A percentile compares a stretch with the other conserved stretches of the same genome.
Conservation (phyloP, 148 eudicot species). For the Dysphania ambrosioides region DNA sequence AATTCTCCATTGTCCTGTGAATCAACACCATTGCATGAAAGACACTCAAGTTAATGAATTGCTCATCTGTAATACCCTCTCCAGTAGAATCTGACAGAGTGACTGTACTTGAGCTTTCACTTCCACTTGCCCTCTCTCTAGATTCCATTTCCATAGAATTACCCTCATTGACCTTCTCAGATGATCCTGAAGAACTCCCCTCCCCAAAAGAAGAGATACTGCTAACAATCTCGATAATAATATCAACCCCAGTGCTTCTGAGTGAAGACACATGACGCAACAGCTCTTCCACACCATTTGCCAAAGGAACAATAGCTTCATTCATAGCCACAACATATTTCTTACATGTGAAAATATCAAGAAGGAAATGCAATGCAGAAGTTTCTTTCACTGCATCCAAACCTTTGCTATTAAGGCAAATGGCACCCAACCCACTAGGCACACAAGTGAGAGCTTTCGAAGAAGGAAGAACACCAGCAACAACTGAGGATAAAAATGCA, state of each 20-base stretch:
- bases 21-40: conserved; percentile 94
- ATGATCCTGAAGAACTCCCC: conserved; percentile 32
- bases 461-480: conserved; percentile 77
- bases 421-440: conserved; percentile 93
- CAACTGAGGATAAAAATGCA: conserved; percentile 77
- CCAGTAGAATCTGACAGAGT: conserved; percentile 38
- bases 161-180: conserved; percentile 41
- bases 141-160: conserved; percentile 76
- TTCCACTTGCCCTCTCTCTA: conserved; percentile 58
- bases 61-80: conserved; percentile 64
- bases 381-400: conserved; percentile 83
- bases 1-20: conserved; percentile 92
- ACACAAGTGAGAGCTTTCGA: conserved; percentile 90
- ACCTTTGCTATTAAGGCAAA: conserved; percentile 89
- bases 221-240: conserved; percentile 72
- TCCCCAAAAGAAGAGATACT: conserved; percentile 62
- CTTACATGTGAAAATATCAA: conserved; percentile 65
- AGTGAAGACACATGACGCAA: conserved; percentile 84
- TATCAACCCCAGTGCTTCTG: conserved; percentile 82
- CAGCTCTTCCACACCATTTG: conserved; percentile 95
- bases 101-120: conserved; percentile 37
- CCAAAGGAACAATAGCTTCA: conserved; percentile 86
- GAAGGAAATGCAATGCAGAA: conserved; percentile 73
- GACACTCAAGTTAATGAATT: conserved; percentile 69
- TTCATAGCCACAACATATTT: conserved; percentile 79